Evolutionary conservation across 768 basidiomycete genomes (phyloP), one percentile per base, ranked within the genome.

Genomic region (Suillus luteus): DNA sequence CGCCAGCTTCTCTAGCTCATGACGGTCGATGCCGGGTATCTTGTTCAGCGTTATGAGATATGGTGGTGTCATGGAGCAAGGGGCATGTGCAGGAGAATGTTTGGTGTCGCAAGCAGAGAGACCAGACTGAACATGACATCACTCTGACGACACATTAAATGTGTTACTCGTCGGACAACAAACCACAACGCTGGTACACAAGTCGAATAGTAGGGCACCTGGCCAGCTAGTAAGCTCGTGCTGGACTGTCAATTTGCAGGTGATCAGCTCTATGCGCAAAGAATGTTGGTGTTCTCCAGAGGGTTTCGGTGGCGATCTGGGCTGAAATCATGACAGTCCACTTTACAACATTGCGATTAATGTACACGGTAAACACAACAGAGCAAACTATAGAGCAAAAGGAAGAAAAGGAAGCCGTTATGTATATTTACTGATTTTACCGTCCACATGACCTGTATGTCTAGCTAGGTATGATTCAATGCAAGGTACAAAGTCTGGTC

Each of bases 1-100:
- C 19, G 43, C 62, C 5, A 59, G 24, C 48, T 70, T 70, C 37
- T 60, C 24, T 14, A 48, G 40, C 12, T 70, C 63, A 55, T 71
- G 68, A 22, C 63, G 54, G 64, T 62, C 38, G 24, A 49, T 27
- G 11, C 24, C 57, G 40, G 57, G 40, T 43, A 58, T 27, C 41
- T 43, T 58, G 57, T 41, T 58, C 27, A 58, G 27, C 19, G 57
- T 27, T 58, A 27, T 40, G 17, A 40, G 57, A 41, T 58, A 41
- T 1, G 40, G 17, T 40, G 40, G 57, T 58, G 57, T 31, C 57
- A 58, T 58, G 17, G 24, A 40, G 37, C 1, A 22, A 55, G 1
- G 10, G 15, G 6, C 31, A 31, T 31, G 4, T 49, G 24, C 48
- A 48, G 46, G 52, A 35, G 52, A 27, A 33, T 15, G 2, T 27